These are phyloP conservation scores for Fomes fomentarius DNA, from an alignment of 1,284 basidiomycete species.

Conservation along the genomic window DNA sequence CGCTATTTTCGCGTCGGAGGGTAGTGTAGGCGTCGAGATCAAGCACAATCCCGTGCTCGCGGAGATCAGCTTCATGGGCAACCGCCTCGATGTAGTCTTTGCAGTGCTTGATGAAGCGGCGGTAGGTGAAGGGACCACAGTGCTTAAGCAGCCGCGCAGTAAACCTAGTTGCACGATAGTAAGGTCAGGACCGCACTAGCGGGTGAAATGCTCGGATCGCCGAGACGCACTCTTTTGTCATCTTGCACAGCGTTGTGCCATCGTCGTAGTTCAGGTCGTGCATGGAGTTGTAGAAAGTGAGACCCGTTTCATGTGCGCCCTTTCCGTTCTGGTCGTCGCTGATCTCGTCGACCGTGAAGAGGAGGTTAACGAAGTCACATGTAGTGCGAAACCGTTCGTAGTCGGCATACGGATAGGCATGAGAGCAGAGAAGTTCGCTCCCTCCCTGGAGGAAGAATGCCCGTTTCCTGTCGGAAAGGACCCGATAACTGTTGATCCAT, in stretches of 20 bases:
- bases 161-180: slow-evolving; percentile 43
- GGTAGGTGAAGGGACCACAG: slow-evolving; percentile 45
- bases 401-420: slow-evolving; percentile 62
- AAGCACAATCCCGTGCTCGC: slow-evolving; percentile 57
- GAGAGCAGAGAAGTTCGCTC: slow-evolving; percentile 65
- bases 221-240: slow-evolving; percentile 60
- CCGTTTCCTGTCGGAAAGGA: slow-evolving; percentile 63
- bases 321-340: slow-evolving; percentile 66
- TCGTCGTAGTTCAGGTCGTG: slow-evolving; percentile 55
- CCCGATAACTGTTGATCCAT: slow-evolving; percentile 65
- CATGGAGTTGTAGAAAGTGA: slow-evolving; percentile 57
- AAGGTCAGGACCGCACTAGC: slow-evolving; percentile 9
- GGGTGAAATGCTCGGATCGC: background rate
- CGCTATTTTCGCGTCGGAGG: slow-evolving; percentile 69
- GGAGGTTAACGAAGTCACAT: slow-evolving; percentile 68
- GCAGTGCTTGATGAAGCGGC: slow-evolving; percentile 57
- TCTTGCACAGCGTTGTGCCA: slow-evolving; percentile 54
- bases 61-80: slow-evolving; percentile 59
- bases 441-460: slow-evolving; percentile 62
- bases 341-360: slow-evolving; percentile 72
- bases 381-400: slow-evolving; percentile 60
- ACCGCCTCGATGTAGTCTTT: slow-evolving; percentile 61
- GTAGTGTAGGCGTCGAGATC: slow-evolving; percentile 53
- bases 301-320: slow-evolving; percentile 57
- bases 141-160: slow-evolving; percentile 48